Conservation (phyloP, 306 rosid species). For the Phaseolus lunatus region DNA sequence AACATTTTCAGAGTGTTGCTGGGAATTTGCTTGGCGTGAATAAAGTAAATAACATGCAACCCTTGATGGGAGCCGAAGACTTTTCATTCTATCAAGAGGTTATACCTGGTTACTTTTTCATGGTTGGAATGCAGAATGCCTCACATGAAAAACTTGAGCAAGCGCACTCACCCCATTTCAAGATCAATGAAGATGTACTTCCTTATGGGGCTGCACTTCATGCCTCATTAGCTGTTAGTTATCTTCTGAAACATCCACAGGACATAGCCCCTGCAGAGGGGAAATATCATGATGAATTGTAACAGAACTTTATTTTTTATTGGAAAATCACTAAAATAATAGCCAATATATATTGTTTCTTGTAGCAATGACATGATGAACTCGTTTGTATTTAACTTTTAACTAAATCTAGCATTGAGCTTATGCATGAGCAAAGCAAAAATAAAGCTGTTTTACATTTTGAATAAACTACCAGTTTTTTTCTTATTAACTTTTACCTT, state of each 20-base stretch:
- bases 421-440: too few species aligned
- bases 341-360: background rate
- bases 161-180: conserved; percentile 61
- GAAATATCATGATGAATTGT: conserved; percentile 55
- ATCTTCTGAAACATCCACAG: conserved; percentile 55
- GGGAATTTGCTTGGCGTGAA: conserved; percentile 65
- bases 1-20: conserved; percentile 61
- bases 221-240: conserved; percentile 73
- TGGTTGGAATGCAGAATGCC: conserved; percentile 66
- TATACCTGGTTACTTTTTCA: conserved; percentile 72
- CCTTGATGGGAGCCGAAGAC: conserved; percentile 75
- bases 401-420: background rate
- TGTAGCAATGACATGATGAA: background rate
- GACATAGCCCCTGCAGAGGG: conserved; percentile 37
- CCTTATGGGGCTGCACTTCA: conserved; percentile 90
- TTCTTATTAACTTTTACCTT: too few species aligned
- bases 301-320: background rate
- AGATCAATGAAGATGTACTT: conserved; percentile 71
- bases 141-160: conserved; percentile 48
- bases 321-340: background rate
- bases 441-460: too few species aligned
- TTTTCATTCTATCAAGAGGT: conserved; percentile 75
- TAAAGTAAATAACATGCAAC: conserved; percentile 60
- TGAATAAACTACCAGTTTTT: too few species aligned
- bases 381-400: background rate